A percentile compares a stretch with the other conserved stretches of the same genome.
phyloP scores from a whole-genome alignment of 2,329 filamentous ascomycete genomes.

The Hirsutella minnesotensis region DNA sequence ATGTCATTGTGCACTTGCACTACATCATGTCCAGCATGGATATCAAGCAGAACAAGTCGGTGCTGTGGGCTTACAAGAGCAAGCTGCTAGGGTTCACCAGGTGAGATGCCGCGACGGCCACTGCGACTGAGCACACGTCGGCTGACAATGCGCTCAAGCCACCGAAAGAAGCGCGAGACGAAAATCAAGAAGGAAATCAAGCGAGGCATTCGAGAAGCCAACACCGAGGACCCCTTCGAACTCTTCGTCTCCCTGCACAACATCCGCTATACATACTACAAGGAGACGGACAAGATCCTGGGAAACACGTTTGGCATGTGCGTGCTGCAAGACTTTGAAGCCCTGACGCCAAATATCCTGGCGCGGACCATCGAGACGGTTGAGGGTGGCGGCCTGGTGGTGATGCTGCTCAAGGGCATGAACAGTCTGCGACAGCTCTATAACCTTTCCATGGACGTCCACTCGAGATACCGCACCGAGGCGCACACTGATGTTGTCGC shows the following conservation, averaged over 20 bases:
- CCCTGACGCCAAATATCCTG: conserved; percentile 90
- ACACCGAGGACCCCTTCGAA: conserved; percentile 91
- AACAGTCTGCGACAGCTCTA: conserved; percentile 94
- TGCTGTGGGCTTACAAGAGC: conserved; percentile 98
- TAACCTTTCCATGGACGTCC: conserved; percentile 93
- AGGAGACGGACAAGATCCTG: conserved; percentile 97
- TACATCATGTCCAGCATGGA: conserved; percentile 86
- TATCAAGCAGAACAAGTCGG: conserved; percentile 81
- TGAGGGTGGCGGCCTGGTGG: conserved; percentile 84
- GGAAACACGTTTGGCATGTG: conserved; percentile 98
- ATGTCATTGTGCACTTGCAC: conserved; percentile 88
- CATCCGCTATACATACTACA: conserved; percentile 98
- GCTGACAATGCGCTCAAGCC: conserved; percentile 32
- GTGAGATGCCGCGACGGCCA: conserved; percentile 18
- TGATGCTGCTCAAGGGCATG: conserved; percentile 91
- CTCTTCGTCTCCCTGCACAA: conserved; percentile 93
- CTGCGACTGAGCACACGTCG: background rate
- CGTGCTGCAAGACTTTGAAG: conserved; percentile 96
- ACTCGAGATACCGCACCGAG: conserved; percentile 91
- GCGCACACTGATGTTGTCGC: conserved; percentile 91
- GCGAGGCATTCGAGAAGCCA: conserved; percentile 81
- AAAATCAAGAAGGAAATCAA: conserved; percentile 99
- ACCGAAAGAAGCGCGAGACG: conserved; percentile 93
- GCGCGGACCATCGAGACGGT: conserved; percentile 95
- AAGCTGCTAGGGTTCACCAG: conserved; percentile 88